Base-by-base conservation (phyloP, 768 basidiomycete species). In the Leucocoprinus leucothites region DNA sequence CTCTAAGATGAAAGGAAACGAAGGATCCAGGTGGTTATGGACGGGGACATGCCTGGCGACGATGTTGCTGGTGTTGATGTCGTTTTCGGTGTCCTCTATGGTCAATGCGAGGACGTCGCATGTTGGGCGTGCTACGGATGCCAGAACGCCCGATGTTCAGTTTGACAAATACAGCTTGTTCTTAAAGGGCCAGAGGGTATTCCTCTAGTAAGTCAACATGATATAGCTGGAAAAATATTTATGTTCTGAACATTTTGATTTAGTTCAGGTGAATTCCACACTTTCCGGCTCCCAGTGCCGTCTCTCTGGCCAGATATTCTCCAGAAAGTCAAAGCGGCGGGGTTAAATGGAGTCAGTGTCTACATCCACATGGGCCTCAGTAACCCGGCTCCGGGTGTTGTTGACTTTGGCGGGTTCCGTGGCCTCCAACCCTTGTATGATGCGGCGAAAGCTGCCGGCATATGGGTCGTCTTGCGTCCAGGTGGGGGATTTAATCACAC, bases 251-350 rank as follows among this genome's bases (percentile, higher is more conserved):
- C 34, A 28, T 9, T 31, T 31, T 40, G 38, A 7, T 24, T 11
- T 56, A 91, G 90, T 61, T 89, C 88, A 0, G 91, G 91, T 55
- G 91, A 92, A 67, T 90, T 91, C 66, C 91, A 92, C 62, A 82
- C 89, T 0, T 93, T 89, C 72, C 82, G 89, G 21, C 70, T 93
- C 7, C 91, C 89, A 9, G 86, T 91, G 0, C 89, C 87, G 14
- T 82, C 82, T 2, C 68, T 93, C 53, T 94, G 91, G 90, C 76
- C 82, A 11, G 91, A 92, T 63, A 83, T 93, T 48, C 79, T 93
- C 40, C 85, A 93, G 60, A 93, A 89, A 64, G 74, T 82, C 57
- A 89, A 89, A 63, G 91, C 89, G 3, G 84, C 87, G 0, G 91
- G 91, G 9, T 73, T 94, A 57, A 94, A 92, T 61, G 81, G 81